Base-by-base conservation (phyloP, 768 basidiomycete species). In the Tricholoma flavovirens region DNA sequence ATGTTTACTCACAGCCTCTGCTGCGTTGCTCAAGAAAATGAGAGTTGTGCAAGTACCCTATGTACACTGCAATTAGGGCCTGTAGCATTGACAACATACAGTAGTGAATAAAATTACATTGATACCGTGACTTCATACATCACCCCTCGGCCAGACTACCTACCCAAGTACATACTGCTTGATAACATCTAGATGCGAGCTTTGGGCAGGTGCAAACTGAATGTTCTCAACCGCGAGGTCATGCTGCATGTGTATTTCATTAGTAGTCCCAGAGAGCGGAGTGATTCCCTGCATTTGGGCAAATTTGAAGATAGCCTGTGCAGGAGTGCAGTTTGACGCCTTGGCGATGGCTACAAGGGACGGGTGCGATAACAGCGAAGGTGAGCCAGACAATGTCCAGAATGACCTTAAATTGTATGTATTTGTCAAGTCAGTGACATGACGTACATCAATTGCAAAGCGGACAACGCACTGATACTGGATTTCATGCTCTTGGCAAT, bases 351-450 rank as follows among this genome's bases (percentile, higher is more conserved):
- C 60, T 15, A 68, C 60, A 4, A 87, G 64, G 2, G 71, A 65
- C 0, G 77, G 79, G 63, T 84, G 78, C 3, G 66, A 53, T 4
- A 91, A 71, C 8, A 92, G 72, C 14, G 65, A 73, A 4, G 89
- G 86, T 2, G 89, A 88, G n/a, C 89, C 87, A 1, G 87, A 79
- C 21, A 94, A 71, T 21, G 92, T 93, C 91, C 92, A 93, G 69
- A 93, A 93, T 14, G 90, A 90, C 62, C 90, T 90, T 61, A n/a
- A n/a, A 24, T 9, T 19, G 40, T 10, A 42, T 19, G 33, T 22
- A n/a, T n/a, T n/a, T n/a, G 38, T n/a, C 32, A 19, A 15, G 43
- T 11, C 46, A 19, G 53, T 17, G 6, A 26, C 14, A 38, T n/a
- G 8, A 2, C 40, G 15, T 21, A 22, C 21, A 21, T 26, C n/a